Percentiles rank a stretch among this genome's conserved stretches.
phyloP scores from a whole-genome alignment of 768 basidiomycete species.

The Hygrophoropsis aurantiaca region DNA sequence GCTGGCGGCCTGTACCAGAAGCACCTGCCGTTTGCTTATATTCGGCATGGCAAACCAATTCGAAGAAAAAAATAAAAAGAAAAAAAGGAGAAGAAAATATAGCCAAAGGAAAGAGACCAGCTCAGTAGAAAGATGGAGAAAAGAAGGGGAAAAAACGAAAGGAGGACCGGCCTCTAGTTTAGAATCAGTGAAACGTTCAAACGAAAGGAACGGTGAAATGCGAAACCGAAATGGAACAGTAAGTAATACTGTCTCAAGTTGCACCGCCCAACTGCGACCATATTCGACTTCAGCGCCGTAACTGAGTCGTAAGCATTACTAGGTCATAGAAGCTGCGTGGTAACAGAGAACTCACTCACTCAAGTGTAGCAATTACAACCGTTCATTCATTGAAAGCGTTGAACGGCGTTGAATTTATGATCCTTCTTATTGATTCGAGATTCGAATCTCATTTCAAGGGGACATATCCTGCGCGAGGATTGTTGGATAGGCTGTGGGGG shows the following conservation, averaged over 20 bases:
- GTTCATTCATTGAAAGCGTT: no score
- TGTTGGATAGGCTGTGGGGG: no score
- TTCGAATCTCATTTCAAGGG: no score
- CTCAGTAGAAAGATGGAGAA: slow-evolving; percentile 12
- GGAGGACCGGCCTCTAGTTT: slow-evolving; percentile 10
- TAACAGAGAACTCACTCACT: no score
- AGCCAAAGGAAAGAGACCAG: slow-evolving; percentile 19
- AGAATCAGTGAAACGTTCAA: slow-evolving; percentile 1
- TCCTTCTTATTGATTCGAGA: no score
- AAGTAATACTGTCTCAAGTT: background rate
- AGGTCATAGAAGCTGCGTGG: no score
- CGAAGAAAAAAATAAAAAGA: background rate
- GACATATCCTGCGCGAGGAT: no score
- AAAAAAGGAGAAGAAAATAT: slow-evolving; percentile 1
- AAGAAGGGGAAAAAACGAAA: slow-evolving; percentile 1
- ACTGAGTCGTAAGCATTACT: no score
- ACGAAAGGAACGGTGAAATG: slow-evolving; percentile 4
- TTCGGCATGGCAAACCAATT: slow-evolving; percentile 1
- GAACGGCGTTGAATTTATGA: no score
- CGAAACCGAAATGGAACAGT: background rate
- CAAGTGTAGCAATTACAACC: no score
- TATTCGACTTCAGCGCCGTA: no score
- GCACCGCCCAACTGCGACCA: background rate
- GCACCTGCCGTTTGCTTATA: slow-evolving; percentile 2
- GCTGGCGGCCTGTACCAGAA: slow-evolving; percentile 3